Evolutionary conservation across 208 protist genomes (phyloP).

Genomic region (Crithidia acanthocephali): DNA sequence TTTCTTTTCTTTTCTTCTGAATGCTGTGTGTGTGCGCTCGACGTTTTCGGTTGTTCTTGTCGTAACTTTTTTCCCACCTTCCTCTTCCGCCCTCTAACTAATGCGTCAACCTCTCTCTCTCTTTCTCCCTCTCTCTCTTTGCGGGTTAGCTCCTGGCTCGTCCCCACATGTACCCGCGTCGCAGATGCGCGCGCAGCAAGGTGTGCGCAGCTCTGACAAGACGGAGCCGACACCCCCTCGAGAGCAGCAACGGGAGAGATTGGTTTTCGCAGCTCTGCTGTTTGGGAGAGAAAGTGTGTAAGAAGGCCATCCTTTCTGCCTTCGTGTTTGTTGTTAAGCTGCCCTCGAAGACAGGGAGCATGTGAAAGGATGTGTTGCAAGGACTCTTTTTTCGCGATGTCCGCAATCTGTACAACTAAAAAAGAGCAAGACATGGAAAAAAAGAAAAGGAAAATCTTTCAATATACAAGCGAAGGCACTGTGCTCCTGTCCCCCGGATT

Average conservation of each 20-base stretch:
- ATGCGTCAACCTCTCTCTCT: too few relatives aligned
- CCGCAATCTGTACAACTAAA: background rate
- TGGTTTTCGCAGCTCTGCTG: too few relatives aligned
- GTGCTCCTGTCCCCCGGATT: background rate
- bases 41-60: background rate
- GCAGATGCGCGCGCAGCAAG: too few relatives aligned
- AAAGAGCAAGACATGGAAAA: constrained; percentile 9
- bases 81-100: too few relatives aligned
- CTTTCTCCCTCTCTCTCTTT: too few relatives aligned
- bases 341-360: background rate
- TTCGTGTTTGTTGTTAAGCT: background rate
- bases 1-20: background rate
- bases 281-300: too few relatives aligned
- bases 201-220: too few relatives aligned
- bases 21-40: background rate
- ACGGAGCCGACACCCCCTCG: too few relatives aligned
- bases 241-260: too few relatives aligned
- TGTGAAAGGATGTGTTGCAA: background rate
- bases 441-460: constrained; percentile 7
- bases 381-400: constrained; percentile 5
- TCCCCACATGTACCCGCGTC: background rate
- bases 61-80: background rate
- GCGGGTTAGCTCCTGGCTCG: too few relatives aligned
- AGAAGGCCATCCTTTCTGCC: background rate
- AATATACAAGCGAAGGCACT: constrained; percentile 18